phyloP scores from a whole-genome alignment of 208 protist genomes.

The Trypanosoma scelopori region DNA sequence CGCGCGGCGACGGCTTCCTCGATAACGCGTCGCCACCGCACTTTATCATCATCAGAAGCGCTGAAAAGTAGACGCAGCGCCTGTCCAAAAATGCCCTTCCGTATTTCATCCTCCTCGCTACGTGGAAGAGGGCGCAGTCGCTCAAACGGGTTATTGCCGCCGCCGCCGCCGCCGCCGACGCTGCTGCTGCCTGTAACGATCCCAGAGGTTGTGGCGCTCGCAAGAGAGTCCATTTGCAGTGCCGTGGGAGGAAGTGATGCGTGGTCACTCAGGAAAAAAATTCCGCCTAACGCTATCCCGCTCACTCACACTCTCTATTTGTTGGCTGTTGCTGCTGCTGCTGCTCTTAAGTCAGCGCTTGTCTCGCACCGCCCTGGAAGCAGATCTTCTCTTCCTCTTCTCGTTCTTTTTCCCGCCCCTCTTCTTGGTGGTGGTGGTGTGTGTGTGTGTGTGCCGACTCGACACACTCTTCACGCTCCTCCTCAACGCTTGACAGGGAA shows the following conservation, averaged over 20 bases:
- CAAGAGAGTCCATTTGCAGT: constrained; percentile 12
- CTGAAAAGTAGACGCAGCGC: constrained; percentile 50
- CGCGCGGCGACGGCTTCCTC: constrained; percentile 37
- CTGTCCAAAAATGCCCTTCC: constrained; percentile 80
- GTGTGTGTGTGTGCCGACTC: background rate
- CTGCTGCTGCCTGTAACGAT: background rate
- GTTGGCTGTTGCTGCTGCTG: too few species aligned
- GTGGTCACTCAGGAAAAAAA: too few species aligned
- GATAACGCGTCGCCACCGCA: constrained; percentile 66
- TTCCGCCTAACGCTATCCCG: too few species aligned
- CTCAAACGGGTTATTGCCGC: constrained; percentile 52
- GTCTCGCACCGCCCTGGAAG: too few species aligned
- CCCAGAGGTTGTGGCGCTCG: background rate
- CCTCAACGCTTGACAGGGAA: background rate
- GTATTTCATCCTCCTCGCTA: constrained; percentile 88
- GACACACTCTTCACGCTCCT: background rate
- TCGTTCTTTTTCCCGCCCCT: background rate
- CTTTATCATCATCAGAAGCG: constrained; percentile 37
- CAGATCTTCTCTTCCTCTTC: background rate
- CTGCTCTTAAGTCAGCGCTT: background rate
- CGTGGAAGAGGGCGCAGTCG: constrained; percentile 52
- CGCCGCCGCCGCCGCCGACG: background rate
- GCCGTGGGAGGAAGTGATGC: background rate
- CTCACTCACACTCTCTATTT: too few species aligned
- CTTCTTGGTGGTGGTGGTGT: background rate